These are phyloP conservation scores for Scolecobasidium constrictum DNA, from an alignment of 2,329 filamentous ascomycete species.

Conservation along the genomic window DNA sequence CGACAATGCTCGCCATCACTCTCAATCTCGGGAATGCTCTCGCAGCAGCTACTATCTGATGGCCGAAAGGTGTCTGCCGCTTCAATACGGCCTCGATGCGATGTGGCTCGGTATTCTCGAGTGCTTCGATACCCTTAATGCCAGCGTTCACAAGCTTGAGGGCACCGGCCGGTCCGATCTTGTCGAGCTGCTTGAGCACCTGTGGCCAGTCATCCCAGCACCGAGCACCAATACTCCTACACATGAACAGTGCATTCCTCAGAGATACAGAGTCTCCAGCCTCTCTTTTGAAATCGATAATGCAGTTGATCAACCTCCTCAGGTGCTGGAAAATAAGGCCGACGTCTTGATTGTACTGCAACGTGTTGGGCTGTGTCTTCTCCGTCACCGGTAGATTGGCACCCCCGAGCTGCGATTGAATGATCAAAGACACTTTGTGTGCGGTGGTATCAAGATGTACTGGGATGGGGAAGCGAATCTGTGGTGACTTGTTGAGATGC, in stretches of 20 bases:
- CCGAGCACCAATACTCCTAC: constrained; percentile 49
- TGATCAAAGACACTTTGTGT: constrained; percentile 67
- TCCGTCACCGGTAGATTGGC: constrained; percentile 45
- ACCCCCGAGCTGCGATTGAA: constrained; percentile 64
- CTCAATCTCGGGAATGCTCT: constrained; percentile 60
- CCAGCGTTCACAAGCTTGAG: constrained; percentile 62
- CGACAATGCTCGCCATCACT: constrained; percentile 40
- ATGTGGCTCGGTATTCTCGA: constrained; percentile 55
- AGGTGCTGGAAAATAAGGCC: constrained; percentile 54
- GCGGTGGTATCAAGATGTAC: constrained; percentile 52
- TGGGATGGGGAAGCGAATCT: constrained; percentile 61
- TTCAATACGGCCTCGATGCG: constrained; percentile 68
- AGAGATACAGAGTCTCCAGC: constrained; percentile 55
- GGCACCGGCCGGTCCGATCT: constrained; percentile 64
- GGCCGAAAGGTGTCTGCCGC: constrained; percentile 74
- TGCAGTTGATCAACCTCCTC: constrained; percentile 60
- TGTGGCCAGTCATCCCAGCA: not conserved
- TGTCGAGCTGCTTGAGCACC: constrained; percentile 66
- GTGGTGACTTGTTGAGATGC: constrained; percentile 56
- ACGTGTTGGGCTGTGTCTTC: constrained; percentile 41
- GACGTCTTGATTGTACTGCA: constrained; percentile 51
- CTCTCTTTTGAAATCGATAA: constrained; percentile 61
- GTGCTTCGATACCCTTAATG: constrained; percentile 58
- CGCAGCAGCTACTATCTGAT: constrained; percentile 53
- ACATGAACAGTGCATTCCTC: constrained; percentile 62